These are phyloP conservation scores for Nakazawaea ernobii DNA, from an alignment of 805 yeast genomes.

Conservation along the genomic window DNA sequence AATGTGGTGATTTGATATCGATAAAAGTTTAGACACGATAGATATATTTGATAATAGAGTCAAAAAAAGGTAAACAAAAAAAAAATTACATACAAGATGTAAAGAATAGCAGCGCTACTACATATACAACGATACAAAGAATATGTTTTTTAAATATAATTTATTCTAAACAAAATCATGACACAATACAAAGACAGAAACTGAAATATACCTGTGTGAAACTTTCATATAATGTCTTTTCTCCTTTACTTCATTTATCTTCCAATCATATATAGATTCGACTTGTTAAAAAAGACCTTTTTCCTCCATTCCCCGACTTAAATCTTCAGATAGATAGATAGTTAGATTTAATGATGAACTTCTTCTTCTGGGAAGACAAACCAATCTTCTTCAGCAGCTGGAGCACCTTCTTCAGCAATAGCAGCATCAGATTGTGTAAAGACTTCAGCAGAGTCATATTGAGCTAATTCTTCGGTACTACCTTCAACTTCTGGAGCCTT, in stretches of 20 bases:
- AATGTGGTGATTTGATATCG: too few species aligned
- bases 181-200: slow-evolving; percentile 1
- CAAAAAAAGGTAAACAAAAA: too few species aligned
- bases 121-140: too few species aligned
- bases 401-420: slow-evolving; percentile 34
- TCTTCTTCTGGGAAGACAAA: slow-evolving; percentile 73
- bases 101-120: too few species aligned
- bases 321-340: background rate
- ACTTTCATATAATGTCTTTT: background rate
- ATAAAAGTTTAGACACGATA: too few species aligned
- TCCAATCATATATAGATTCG: background rate
- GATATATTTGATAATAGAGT: too few species aligned
- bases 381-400: slow-evolving; percentile 57
- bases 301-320: background rate
- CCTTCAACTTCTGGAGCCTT: slow-evolving; percentile 66
- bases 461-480: slow-evolving; percentile 57
- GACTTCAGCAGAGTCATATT: slow-evolving; percentile 66
- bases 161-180: background rate
- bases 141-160: too few species aligned
- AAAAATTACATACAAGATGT: too few species aligned
- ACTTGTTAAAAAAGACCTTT: too few species aligned
- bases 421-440: slow-evolving; percentile 55
- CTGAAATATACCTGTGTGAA: background rate
- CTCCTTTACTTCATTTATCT: background rate
- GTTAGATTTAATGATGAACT: slow-evolving; percentile 40